Evolutionary conservation across 179 eudicot species (phyloP), one percentile per base, ranked within the genome.

Genomic region (Beta lomatogona): DNA sequence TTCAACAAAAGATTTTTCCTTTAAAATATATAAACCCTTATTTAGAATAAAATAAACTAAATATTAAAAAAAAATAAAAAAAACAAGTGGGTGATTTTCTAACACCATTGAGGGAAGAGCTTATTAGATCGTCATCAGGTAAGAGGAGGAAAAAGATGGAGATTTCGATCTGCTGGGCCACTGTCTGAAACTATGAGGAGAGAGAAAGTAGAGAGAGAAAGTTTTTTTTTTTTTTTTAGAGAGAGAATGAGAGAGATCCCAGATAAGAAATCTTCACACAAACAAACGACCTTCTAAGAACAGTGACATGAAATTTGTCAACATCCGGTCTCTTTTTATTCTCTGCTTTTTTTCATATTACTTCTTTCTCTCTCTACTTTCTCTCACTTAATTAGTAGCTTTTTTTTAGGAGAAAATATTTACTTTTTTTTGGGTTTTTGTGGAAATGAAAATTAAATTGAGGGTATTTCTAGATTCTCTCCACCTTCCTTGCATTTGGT

Each of bases 91-190:
- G 86, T 81, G 44, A 25, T 72, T 76, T 71, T 78, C 60, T 73
- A 57, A 86, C 85, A 91, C 86, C 86, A 87, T 83, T 81, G 86
- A 79, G 83, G 85, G 80, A 79, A 79, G 68, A 77, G 81, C 73
- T 77, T 64, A 70, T 77, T 54, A 87, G 98, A 91, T 92, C 87
- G 80, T 89, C 83, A 84, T 74, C 70, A 85, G 74, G 73, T 71
- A 28, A 71, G 19, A 68, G 15, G 71, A 61, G 76, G 79, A 85
- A 85, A 89, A 86, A 79, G 52, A 83, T 75, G 88, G 80, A 86
- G 91, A 91, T 88, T 90, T 89, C 91, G 97, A 95, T 95, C 96
- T 88, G 91, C 84, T 91, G 96, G 97, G 93, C 89, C 95, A 86
- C 75, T 83, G 83, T 78, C 86, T 82, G 78, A 83, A 81, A 85